Evolutionary conservation across 805 yeast genomes (phyloP), one percentile per base, ranked within the genome.

Genomic region (Kuraishia borneana): DNA sequence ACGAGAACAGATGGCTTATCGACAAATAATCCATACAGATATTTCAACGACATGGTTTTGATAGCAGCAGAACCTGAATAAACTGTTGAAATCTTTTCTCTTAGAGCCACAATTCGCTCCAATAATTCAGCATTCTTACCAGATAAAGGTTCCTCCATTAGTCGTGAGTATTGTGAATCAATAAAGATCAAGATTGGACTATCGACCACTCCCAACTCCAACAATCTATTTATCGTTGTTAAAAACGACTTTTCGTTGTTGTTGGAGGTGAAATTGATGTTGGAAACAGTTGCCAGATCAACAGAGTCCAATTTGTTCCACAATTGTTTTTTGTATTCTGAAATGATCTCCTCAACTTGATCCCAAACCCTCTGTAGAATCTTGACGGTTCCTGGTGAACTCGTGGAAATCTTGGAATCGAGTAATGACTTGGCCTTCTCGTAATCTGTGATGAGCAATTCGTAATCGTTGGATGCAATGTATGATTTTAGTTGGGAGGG

Each of bases 181-280:
- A 81, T 64, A 75, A 85, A 81, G 35, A 68, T 73, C 17, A 64
- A 49, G 5, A 80, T 70, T 4, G 89, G 89, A 47, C 74, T 78
- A 36, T 72, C 76, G 31, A 61, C 66, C 2, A 70, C 65, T n/a
- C 76, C 80, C 22, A 82, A 56, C 40, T 79, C 83, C 30, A 76
- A 51, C 22, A 81, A 56, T 42, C 68, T 70, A n/a, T 67, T 61
- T 18, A 79, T 67, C 9, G 65, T 47, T 8, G 61, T 57, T 16
- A 68, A 44, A 38, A 69, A 65, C 19, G 48, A 45, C 14, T 38
- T 36, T 5, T 46, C 41, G 18, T 39, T 40, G 13, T 35, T 35
- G 17, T 35, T 39, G 8, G 33, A 28, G 16, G 19, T 17, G 8
- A 34, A 18, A 10, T 29, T 20, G 8, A 21, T 18, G 17, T 19